Conservation (phyloP, 108 stramenopile genomes). For the Nitzschia inconspicua region DNA sequence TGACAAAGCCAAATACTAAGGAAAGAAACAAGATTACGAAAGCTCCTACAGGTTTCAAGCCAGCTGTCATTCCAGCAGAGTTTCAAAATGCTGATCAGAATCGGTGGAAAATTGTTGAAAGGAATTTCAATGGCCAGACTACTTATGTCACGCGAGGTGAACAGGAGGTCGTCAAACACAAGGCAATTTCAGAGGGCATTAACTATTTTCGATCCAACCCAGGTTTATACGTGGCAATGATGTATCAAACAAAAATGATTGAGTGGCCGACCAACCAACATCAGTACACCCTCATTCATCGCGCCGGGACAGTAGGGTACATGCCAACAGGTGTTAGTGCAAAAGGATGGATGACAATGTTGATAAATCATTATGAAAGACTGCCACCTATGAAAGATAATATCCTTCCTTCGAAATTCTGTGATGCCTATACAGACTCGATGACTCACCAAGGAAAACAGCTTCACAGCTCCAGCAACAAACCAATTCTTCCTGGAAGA, state of each 20-base stretch:
- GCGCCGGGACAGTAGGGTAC: conserved; percentile 22
- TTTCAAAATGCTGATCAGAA: conserved; percentile 11
- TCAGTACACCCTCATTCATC: conserved; percentile 28
- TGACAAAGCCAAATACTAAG: not conserved
- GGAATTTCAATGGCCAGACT: conserved; percentile 11
- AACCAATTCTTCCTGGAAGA: conserved; percentile 27
- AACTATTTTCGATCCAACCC: conserved; percentile 25
- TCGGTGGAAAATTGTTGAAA: conserved; percentile 24
- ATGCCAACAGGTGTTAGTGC: conserved; percentile 18
- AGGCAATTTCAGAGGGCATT: conserved; percentile 20
- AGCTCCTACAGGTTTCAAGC: not conserved
- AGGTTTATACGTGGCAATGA: conserved; percentile 17
- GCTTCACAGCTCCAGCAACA: not conserved
- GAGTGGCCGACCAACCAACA: conserved; percentile 25
- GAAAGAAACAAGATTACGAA: not conserved
- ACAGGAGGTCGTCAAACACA: conserved; percentile 9
- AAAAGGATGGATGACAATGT: conserved; percentile 29
- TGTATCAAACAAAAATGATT: conserved; percentile 29
- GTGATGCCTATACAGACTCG: conserved; percentile 25
- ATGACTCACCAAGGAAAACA: conserved; percentile 16
- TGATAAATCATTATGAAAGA: conserved; percentile 21
- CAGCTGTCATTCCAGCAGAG: not conserved
- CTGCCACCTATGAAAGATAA: conserved; percentile 9
- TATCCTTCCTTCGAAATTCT: conserved; percentile 7
- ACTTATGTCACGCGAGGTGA: conserved; percentile 5